Evolutionary conservation across 1,139 yeast species (phyloP).

Genomic region (Scheffersomyces stambukii): DNA sequence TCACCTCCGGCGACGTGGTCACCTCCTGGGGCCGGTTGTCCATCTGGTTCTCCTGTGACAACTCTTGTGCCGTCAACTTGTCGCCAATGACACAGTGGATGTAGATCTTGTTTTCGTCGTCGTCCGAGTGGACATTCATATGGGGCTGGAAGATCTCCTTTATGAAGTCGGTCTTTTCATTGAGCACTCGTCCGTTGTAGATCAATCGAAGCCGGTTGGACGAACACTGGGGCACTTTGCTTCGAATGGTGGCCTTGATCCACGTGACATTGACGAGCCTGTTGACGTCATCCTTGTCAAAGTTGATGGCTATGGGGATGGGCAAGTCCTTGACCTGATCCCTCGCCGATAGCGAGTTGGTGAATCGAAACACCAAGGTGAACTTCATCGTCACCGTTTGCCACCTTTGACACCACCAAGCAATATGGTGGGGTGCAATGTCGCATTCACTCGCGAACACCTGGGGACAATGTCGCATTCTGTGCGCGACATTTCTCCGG

Average conservation of each 20-base stretch:
- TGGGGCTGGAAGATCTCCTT: conserved; percentile 41
- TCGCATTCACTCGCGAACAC: too few species aligned
- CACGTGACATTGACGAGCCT: conserved; percentile 27
- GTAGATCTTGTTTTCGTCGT: conserved; percentile 34
- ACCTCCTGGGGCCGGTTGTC: conserved; percentile 50
- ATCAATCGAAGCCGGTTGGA: conserved; percentile 64
- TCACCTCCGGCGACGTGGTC: conserved; percentile 63
- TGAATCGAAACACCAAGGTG: conserved; percentile 27
- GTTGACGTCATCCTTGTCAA: conserved; percentile 31
- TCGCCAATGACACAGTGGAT: conserved; percentile 85
- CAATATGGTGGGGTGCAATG: too few species aligned
- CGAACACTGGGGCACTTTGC: conserved; percentile 20
- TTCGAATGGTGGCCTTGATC: conserved; percentile 23
- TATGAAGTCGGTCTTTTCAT: conserved; percentile 53
- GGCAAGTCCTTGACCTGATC: conserved; percentile 24
- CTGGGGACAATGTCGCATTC: not conserved
- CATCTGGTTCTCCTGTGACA: conserved; percentile 57
- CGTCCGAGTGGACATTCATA: conserved; percentile 8
- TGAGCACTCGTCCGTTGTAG: conserved; percentile 68
- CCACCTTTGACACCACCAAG: not conserved
- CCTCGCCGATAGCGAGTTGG: conserved; percentile 21
- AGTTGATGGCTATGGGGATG: conserved; percentile 26
- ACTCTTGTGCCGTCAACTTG: conserved; percentile 51
- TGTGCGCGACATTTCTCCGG: too few species aligned
- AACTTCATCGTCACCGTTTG: conserved; percentile 18